Percentiles rank a stretch among this genome's conserved stretches.
phyloP scores from a whole-genome alignment of 331 rosid genomes.

The Malus hybrid region DNA sequence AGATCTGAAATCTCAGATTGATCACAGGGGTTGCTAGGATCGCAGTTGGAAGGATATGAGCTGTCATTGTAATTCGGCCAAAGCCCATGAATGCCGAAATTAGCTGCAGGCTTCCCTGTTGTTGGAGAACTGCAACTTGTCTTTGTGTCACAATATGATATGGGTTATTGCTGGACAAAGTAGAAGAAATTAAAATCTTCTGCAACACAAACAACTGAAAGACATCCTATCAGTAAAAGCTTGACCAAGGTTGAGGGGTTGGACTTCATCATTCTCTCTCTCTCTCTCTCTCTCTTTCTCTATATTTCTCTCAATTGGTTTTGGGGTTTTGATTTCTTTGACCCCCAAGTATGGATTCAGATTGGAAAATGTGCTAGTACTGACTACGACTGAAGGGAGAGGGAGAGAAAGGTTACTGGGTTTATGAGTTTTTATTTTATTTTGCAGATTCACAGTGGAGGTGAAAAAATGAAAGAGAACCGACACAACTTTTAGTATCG shows the following conservation, averaged over 20 bases:
- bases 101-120: slow-evolving; percentile 43
- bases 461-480: no score
- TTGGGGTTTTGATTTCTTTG: no score
- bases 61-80: slow-evolving; percentile 60
- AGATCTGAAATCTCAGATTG: slow-evolving; percentile 33
- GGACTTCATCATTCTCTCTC: slow-evolving; percentile 18
- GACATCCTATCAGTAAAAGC: slow-evolving; percentile 26
- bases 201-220: slow-evolving; percentile 28
- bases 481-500: no score
- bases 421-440: no score
- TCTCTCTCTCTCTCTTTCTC: background rate
- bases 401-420: no score
- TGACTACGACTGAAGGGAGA: no score
- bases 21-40: slow-evolving; percentile 21
- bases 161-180: slow-evolving; percentile 65
- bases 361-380: no score
- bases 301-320: no score
- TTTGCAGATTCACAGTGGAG: no score
- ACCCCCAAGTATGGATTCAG: no score
- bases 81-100: slow-evolving; percentile 53
- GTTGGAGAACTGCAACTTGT: slow-evolving; percentile 51
- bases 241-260: slow-evolving; percentile 9
- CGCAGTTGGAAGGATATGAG: slow-evolving; percentile 46
- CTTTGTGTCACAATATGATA: slow-evolving; percentile 57
- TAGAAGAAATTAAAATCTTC: slow-evolving; percentile 52